Evolutionary conservation across 768 basidiomycete species (phyloP).

Genomic region (Mycena polygramma): DNA sequence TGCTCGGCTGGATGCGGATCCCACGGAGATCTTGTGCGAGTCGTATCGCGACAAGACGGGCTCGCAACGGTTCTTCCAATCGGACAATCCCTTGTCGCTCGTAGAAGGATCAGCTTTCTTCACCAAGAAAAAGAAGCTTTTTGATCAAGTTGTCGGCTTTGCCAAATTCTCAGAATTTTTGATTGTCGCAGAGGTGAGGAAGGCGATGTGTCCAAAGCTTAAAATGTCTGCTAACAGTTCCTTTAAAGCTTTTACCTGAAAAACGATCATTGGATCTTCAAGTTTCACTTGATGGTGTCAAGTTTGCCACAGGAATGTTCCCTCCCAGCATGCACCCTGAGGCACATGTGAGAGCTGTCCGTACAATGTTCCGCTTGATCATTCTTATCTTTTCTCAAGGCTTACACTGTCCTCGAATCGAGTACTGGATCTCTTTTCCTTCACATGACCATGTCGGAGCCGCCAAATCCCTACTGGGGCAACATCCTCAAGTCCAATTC

Average conservation of each 20-base stretch:
- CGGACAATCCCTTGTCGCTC: slow-evolving; percentile 79
- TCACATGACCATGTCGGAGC: slow-evolving; percentile 93
- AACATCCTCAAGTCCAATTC: slow-evolving; percentile 96
- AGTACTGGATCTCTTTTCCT: slow-evolving; percentile 94
- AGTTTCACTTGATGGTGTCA: slow-evolving; percentile 91
- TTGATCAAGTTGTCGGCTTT: slow-evolving; percentile 92
- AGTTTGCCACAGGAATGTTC: slow-evolving; percentile 90
- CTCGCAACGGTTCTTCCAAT: slow-evolving; percentile 71
- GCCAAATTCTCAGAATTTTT: slow-evolving; percentile 97
- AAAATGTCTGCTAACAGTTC: not conserved
- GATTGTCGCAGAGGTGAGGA: slow-evolving; percentile 90
- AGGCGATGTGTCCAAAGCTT: not conserved
- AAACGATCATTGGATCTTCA: slow-evolving; percentile 82
- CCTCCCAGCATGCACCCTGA: slow-evolving; percentile 92
- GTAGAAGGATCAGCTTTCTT: slow-evolving; percentile 85
- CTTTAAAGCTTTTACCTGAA: slow-evolving; percentile 61
- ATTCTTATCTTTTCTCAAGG: slow-evolving; percentile 56
- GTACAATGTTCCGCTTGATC: not conserved
- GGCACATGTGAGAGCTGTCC: slow-evolving; percentile 76
- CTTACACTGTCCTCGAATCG: slow-evolving; percentile 95
- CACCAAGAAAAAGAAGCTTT: slow-evolving; percentile 77
- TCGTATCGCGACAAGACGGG: slow-evolving; percentile 87
- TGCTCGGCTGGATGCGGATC: slow-evolving; percentile 80
- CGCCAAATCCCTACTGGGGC: slow-evolving; percentile 84
- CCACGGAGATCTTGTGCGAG: slow-evolving; percentile 93